Evolutionary conservation across 352 stramenopile genomes (phyloP), one percentile per base, ranked within the genome.

Genomic region (Elongisporangium prolatum): DNA sequence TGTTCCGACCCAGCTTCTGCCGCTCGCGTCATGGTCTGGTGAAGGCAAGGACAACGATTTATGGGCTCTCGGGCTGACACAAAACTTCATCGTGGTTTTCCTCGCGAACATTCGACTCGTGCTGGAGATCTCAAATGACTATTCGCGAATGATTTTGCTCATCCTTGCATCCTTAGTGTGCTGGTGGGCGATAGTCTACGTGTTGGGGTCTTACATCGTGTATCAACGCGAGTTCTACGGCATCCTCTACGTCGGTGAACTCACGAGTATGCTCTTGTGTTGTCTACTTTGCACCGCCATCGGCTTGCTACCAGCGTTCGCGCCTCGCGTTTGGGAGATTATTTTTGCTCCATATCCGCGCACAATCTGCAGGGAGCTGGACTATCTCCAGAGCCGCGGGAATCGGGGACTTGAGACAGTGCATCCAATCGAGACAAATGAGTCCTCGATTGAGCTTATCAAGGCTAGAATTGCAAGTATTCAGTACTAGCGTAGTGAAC

Each of bases 191-290:
- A 64, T 77, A 50, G 70, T 75, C 3, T 72, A 72, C 55, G 67
- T 69, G 17, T 68, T 87, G 56, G 85, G 73, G 16, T 84, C 71
- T 4, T 60, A 75, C 17, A 58, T 85, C 14, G 65, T 71, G 4
- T 88, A 88, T 48, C 72, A 78, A 1, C 75, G 77, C 21, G 74
- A 87, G 55, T 86, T 88, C 56, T 90, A 85, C 50, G 71, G 74
- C 7, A 75, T 87, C 50, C 34, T 88, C 16, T 68, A 60, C 22
- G 66, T 80, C 21, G 75, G 73, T 6, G 65, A 59, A 3, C 56
- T 75, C 59, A 77, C 75, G 6, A 75, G 80, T 11, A 57, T 77
- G 8, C 62, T 74, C 4, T 57, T 87, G 0, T 62, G 76, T 21
- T 72, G 64, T 0, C 13, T 66, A 1, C 69, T 85, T 24, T 82